These are phyloP conservation scores for Mycena vulgaris DNA, from an alignment of 768 basidiomycete species.

Conservation along the genomic window DNA sequence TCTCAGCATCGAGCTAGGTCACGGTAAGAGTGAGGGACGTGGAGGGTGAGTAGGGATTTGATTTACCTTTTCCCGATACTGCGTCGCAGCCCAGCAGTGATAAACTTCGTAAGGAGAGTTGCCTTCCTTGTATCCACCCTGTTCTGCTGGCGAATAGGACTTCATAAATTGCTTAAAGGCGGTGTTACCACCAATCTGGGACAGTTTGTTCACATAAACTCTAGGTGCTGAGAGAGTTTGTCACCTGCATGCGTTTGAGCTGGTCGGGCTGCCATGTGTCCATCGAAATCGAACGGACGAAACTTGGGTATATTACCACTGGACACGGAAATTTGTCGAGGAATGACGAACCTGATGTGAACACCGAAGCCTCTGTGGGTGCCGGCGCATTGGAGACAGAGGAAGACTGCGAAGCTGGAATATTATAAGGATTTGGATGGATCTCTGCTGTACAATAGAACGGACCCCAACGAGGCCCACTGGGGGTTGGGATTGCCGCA, in stretches of 20 bases:
- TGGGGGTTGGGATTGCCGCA: slow-evolving; percentile 94
- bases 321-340: slow-evolving; percentile 28
- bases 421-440: slow-evolving; percentile 27
- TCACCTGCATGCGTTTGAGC: slow-evolving; percentile 90
- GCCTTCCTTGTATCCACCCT: slow-evolving; percentile 78
- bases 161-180: slow-evolving; percentile 86
- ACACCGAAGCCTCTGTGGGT: slow-evolving; percentile 93
- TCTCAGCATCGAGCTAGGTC: slow-evolving; percentile 79
- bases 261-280: slow-evolving; percentile 96
- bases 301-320: slow-evolving; percentile 63
- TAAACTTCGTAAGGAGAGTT: slow-evolving; percentile 84
- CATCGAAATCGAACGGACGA: slow-evolving; percentile 95
- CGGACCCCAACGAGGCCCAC: slow-evolving; percentile 90
- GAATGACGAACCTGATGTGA: slow-evolving; percentile 79
- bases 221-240: slow-evolving; percentile 13
- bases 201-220: slow-evolving; percentile 17
- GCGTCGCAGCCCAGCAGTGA: slow-evolving; percentile 93
- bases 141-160: slow-evolving; percentile 74
- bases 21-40: slow-evolving; percentile 29
- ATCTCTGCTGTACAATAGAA: slow-evolving; percentile 1
- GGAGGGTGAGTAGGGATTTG: slow-evolving; percentile 48
- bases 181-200: slow-evolving; percentile 89
- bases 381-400: slow-evolving; percentile 93
- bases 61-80: slow-evolving; percentile 93
- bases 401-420: slow-evolving; percentile 84